Evolutionary conservation across 805 yeast genomes (phyloP).

Genomic region (Cyberlindnera xishuangbannaensis): DNA sequence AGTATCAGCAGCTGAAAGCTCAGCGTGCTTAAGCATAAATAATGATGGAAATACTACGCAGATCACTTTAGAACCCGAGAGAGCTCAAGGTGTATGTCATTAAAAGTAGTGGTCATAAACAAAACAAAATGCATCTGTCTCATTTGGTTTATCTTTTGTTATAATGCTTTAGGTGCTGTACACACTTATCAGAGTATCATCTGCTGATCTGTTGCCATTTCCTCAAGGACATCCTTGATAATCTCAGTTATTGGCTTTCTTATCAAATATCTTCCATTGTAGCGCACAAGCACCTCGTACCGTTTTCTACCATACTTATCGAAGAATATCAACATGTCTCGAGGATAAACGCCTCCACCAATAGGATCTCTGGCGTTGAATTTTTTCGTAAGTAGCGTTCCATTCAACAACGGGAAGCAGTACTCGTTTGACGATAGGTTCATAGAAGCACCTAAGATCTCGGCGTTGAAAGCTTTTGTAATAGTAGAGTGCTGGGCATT

Average conservation of each 20-base stretch:
- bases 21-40: no score
- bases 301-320: slow-evolving; percentile 17
- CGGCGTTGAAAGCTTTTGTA: slow-evolving; percentile 5
- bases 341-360: slow-evolving; percentile 27
- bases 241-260: slow-evolving; percentile 14
- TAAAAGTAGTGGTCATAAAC: no score
- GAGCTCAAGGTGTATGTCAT: no score
- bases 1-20: slow-evolving; percentile 19
- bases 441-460: slow-evolving; percentile 19
- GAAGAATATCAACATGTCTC: slow-evolving; percentile 20
- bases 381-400: slow-evolving; percentile 12
- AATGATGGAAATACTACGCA: no score
- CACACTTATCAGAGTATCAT: slow-evolving; percentile 1
- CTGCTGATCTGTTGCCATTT: slow-evolving; percentile 4
- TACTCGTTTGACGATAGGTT: slow-evolving; percentile 12
- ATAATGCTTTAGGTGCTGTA: no score
- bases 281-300: slow-evolving; percentile 12
- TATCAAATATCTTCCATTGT: slow-evolving; percentile 7
- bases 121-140: no score
- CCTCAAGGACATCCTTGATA: slow-evolving; percentile 17
- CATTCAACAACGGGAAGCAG: slow-evolving; percentile 17
- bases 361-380: slow-evolving; percentile 23
- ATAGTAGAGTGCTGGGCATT: slow-evolving; percentile 2
- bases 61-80: no score
- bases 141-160: no score